Percentiles rank a stretch among this genome's conserved stretches.
Evolutionary conservation across 345 rosid species (phyloP).

Genomic region (Syzygium aromaticum): DNA sequence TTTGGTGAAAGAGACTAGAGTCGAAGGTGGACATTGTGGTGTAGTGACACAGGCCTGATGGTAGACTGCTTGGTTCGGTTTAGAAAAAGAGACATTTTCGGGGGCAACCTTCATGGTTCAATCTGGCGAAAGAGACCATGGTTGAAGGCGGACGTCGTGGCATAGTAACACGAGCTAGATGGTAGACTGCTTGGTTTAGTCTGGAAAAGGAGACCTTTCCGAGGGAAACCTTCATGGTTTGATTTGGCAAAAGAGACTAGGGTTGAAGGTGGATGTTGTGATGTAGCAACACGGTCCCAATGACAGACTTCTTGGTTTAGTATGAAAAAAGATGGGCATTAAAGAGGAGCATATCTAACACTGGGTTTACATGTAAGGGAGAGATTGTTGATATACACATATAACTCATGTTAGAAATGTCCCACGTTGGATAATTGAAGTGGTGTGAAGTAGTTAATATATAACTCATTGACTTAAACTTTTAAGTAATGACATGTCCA

Average conservation of each 20-base stretch:
- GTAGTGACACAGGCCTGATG: rapidly evolving
- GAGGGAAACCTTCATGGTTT: too few relatives aligned
- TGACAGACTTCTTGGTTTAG: not conserved
- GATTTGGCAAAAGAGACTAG: too few relatives aligned
- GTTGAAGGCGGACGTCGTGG: too few relatives aligned
- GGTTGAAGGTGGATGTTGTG: not conserved
- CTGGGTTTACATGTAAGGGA: not conserved
- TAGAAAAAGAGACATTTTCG: too few relatives aligned
- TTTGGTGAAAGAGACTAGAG: not conserved
- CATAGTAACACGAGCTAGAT: too few relatives aligned
- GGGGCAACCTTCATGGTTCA: too few relatives aligned
- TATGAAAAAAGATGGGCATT: not conserved
- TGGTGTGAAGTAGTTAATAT: not conserved
- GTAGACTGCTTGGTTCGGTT: too few relatives aligned
- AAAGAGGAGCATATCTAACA: not conserved
- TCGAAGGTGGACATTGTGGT: not conserved
- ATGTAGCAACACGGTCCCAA: rapidly evolving
- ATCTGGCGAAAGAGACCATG: too few relatives aligned
- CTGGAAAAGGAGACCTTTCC: too few relatives aligned
- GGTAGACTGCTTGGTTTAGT: too few relatives aligned
- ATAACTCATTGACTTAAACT: not conserved
- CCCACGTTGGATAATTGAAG: not conserved
- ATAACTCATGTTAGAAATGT: not conserved
- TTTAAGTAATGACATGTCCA: not conserved
- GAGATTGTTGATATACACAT: rapidly evolving